A percentile compares a stretch with the other conserved stretches of the same genome.
phyloP scores from a whole-genome alignment of 441 rosid genomes.

The Iberis amara region DNA sequence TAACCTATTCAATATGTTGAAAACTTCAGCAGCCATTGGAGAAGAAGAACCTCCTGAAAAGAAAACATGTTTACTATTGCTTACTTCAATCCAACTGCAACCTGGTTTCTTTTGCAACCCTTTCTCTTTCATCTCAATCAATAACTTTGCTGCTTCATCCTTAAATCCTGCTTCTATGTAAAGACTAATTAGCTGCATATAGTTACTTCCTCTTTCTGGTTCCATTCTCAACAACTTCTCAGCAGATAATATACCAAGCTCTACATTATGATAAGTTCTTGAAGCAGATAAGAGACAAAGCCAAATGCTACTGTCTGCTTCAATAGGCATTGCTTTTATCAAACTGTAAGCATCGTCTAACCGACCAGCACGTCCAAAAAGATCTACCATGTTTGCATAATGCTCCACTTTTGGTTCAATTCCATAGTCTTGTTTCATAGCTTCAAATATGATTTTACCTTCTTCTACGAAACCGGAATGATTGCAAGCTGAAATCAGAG shows the following conservation, averaged over 20 bases:
- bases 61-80: slow-evolving; percentile 43
- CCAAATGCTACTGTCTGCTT: slow-evolving; percentile 62
- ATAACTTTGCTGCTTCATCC: slow-evolving; percentile 47
- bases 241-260: slow-evolving; percentile 63
- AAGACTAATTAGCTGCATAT: slow-evolving; percentile 56
- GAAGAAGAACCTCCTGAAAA: slow-evolving; percentile 55
- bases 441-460: slow-evolving; percentile 47
- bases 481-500: slow-evolving; percentile 68
- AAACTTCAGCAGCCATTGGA: slow-evolving; percentile 35
- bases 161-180: slow-evolving; percentile 59
- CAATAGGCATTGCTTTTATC: slow-evolving; percentile 44
- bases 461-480: slow-evolving; percentile 65
- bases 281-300: slow-evolving; percentile 61
- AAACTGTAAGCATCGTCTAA: slow-evolving; percentile 56
- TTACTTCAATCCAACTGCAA: slow-evolving; percentile 67
- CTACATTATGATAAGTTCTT: slow-evolving; percentile 43
- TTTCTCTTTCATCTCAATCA: slow-evolving; percentile 53
- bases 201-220: slow-evolving; percentile 50
- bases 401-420: slow-evolving; percentile 61
- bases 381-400: slow-evolving; percentile 66
- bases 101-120: slow-evolving; percentile 71
- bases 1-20: slow-evolving; percentile 36
- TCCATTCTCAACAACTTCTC: slow-evolving; percentile 44
- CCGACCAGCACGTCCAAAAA: slow-evolving; percentile 62
- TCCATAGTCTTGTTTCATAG: slow-evolving; percentile 45